phyloP scores from a whole-genome alignment of 768 basidiomycete genomes.

The Tylopilus plumbeoviolaceoides region DNA sequence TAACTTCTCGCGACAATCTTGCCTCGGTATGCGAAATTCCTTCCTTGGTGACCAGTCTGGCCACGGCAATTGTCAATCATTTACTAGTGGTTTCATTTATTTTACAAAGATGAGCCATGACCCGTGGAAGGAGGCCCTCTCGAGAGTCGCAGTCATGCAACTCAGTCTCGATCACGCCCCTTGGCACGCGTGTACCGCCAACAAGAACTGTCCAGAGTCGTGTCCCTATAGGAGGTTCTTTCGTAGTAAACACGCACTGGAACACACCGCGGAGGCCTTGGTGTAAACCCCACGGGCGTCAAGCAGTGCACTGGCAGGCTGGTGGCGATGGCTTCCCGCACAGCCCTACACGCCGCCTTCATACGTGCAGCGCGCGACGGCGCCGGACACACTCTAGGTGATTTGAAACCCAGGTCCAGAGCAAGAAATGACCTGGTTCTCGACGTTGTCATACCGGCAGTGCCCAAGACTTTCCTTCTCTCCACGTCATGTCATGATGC shows the following conservation, averaged over 20 bases:
- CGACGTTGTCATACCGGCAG: too few relatives aligned
- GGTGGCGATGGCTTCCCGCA: slow-evolving; percentile 1
- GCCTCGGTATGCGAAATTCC: background rate
- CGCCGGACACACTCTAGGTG: background rate
- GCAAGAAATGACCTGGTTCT: background rate
- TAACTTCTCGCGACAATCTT: background rate
- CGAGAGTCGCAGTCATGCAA: background rate
- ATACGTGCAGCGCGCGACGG: background rate
- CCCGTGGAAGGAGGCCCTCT: background rate
- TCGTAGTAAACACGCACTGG: background rate
- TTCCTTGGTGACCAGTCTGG: background rate
- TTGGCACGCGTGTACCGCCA: background rate
- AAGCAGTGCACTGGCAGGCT: background rate
- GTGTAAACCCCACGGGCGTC: background rate
- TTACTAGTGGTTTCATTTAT: background rate
- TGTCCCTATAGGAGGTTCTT: background rate
- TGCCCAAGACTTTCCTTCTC: too few relatives aligned
- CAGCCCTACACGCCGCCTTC: slow-evolving; percentile 16
- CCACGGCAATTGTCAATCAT: background rate
- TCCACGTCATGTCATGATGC: too few relatives aligned
- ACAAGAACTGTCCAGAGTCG: background rate
- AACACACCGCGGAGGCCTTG: background rate
- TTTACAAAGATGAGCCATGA: background rate
- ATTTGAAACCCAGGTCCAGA: slow-evolving; percentile 1
- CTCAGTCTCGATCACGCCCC: background rate